Evolutionary conservation across 2,329 filamentous ascomycete species (phyloP).

Genomic region (Aspergillus ruber): DNA sequence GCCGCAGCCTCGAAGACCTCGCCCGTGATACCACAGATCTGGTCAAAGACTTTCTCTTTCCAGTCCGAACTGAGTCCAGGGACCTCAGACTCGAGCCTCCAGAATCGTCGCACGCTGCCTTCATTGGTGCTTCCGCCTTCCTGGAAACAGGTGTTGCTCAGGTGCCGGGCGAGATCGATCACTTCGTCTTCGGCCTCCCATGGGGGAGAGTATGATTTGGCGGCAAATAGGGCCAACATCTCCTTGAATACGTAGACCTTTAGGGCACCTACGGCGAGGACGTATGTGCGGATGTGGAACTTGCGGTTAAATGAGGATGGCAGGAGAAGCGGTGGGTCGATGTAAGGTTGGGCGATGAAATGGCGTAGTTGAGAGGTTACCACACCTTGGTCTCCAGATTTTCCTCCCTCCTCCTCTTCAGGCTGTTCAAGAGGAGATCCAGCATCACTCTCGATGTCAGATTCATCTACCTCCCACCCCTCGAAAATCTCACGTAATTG

Average conservation of each 20-base stretch:
- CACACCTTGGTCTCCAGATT: slow-evolving; percentile 45
- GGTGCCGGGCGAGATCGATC: slow-evolving; percentile 63
- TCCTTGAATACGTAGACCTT: slow-evolving; percentile 78
- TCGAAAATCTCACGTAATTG: slow-evolving; percentile 86
- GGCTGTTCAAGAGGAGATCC: slow-evolving; percentile 36
- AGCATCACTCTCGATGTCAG: slow-evolving; percentile 44
- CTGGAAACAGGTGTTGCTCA: slow-evolving; percentile 95
- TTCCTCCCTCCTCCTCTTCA: slow-evolving; percentile 7
- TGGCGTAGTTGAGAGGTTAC: slow-evolving; percentile 88
- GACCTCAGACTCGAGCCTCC: slow-evolving; percentile 51
- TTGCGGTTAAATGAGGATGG: slow-evolving; percentile 62
- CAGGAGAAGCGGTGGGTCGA: slow-evolving; percentile 76
- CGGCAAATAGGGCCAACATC: slow-evolving; percentile 92
- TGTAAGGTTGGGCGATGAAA: slow-evolving; percentile 93
- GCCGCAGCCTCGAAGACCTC: slow-evolving; percentile 85
- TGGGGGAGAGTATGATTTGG: slow-evolving; percentile 63
- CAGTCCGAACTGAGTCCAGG: slow-evolving; percentile 31
- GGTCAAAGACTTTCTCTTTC: slow-evolving; percentile 60
- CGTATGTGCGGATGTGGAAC: slow-evolving; percentile 92
- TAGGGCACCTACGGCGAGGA: slow-evolving; percentile 71
- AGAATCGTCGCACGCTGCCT: slow-evolving; percentile 68
- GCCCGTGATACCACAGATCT: slow-evolving; percentile 67
- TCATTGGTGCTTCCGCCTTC: slow-evolving; percentile 47
- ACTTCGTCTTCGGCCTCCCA: slow-evolving; percentile 34
- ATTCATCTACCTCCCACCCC: slow-evolving; percentile 69